Conservation (phyloP, 306 rosid species). For the Senna tora region DNA sequence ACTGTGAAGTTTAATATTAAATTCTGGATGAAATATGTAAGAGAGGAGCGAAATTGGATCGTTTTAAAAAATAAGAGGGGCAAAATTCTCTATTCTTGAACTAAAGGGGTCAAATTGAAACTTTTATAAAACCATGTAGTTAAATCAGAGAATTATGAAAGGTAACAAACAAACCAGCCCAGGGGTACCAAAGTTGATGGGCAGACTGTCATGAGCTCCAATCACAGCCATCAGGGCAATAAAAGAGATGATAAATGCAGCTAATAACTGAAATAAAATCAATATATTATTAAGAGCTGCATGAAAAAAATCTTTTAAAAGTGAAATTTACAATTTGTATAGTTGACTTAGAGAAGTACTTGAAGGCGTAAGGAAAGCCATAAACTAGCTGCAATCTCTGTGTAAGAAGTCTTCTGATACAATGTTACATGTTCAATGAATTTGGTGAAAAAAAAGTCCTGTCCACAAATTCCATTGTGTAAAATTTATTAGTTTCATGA, state of each 20-base stretch:
- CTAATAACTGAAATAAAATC: slow-evolving; percentile 71
- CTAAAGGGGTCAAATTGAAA: neutral
- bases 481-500: slow-evolving; percentile 23
- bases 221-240: slow-evolving; percentile 89
- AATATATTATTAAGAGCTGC: neutral
- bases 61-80: no score
- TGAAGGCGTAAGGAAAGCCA: slow-evolving; percentile 99
- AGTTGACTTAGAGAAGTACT: slow-evolving; percentile 47
- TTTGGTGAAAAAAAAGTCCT: slow-evolving; percentile 77
- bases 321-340: slow-evolving; percentile 10
- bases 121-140: neutral
- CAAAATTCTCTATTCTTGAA: neutral
- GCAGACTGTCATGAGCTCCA: slow-evolving; percentile 72
- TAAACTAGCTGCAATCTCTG: slow-evolving; percentile 91
- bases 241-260: slow-evolving; percentile 78
- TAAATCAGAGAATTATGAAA: slow-evolving; percentile 38
- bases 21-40: neutral
- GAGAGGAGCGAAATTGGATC: neutral
- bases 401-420: slow-evolving; percentile 91
- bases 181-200: slow-evolving; percentile 80
- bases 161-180: slow-evolving; percentile 73
- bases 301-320: slow-evolving; percentile 19
- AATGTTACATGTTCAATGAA: slow-evolving; percentile 62
- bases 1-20: neutral
- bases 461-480: slow-evolving; percentile 42